A percentile compares a stretch with the other conserved stretches of the same genome.
Conservation (phyloP, 2,329 filamentous ascomycete genomes). For the Magnaporthiopsis incrustans region DNA sequence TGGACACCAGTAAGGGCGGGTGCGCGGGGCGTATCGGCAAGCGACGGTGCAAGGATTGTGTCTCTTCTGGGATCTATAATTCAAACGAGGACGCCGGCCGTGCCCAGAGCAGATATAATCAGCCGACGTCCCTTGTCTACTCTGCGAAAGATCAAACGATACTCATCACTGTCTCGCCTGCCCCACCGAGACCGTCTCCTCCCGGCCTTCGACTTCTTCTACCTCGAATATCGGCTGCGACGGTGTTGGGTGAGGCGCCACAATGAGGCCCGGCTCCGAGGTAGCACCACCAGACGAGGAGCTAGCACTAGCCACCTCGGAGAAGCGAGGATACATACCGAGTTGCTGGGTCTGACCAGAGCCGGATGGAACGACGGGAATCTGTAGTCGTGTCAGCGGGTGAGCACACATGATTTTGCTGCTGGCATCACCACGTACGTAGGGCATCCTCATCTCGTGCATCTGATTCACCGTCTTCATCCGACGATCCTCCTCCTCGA, state of each 20-base stretch:
- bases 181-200: too few relatives aligned
- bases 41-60: conserved; percentile 3
- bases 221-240: conserved; percentile 2
- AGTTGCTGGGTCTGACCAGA: background rate
- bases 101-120: conserved; percentile 1
- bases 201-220: conserved; percentile 3
- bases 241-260: background rate
- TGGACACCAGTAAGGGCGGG: background rate
- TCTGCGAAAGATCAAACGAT: background rate
- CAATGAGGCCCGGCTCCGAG: background rate
- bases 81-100: background rate
- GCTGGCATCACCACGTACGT: conserved; percentile 21
- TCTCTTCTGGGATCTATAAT: conserved; percentile 7
- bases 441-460: conserved; percentile 35
- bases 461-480: conserved; percentile 35
- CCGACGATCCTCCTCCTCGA: conserved; percentile 47
- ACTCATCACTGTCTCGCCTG: background rate
- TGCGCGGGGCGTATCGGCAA: background rate
- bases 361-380: background rate
- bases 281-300: too few relatives aligned
- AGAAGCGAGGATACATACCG: background rate
- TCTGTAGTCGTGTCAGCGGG: background rate
- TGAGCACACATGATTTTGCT: background rate
- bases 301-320: background rate
- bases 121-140: background rate